Base-by-base conservation (phyloP, 768 basidiomycete species). In the Hydnum rufescens region DNA sequence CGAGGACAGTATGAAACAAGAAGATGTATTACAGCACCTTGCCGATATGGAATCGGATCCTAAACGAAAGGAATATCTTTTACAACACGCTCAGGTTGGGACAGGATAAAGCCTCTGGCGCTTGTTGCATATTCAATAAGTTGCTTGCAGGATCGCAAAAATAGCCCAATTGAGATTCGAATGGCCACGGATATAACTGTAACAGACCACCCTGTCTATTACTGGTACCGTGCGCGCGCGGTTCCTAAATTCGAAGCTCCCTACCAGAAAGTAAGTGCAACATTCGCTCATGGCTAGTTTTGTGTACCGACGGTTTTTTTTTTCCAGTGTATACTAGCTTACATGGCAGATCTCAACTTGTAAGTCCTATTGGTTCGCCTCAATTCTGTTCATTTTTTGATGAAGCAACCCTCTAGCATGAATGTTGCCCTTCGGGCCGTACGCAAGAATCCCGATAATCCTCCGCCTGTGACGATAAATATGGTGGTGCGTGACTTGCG, bases 311-410 rank as follows among this genome's bases (percentile, higher is more conserved):
- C 53, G 18, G 4, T 23, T 29, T 5, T 30, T 4, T 46, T 53
- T 8, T 13, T 30, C 22, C 32, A 84, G 82, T 84, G 81, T 60
- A 85, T 87, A 51, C 65, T 88, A 51, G 74, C 76, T 22, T 89
- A 86, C 58, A 68, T 85, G 43, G 86, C 84, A 3, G 85, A 89
- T 62, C 61, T 82, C 22, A 70, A 78, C 58, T 80, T 89, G 86
- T 86, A 62, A 42, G 80, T 66, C 6, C 29, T 30, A 28, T 13
- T 13, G 13, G 44, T 16, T 8, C 8, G 13, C 26, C n/a, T n/a
- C n/a, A n/a, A n/a, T n/a, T n/a, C n/a, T n/a, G n/a, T n/a, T n/a
- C n/a, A n/a, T n/a, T n/a, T n/a, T n/a, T n/a, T n/a, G n/a, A n/a
- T n/a, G n/a, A n/a, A n/a, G n/a, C n/a, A n/a, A n/a, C n/a, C n/a